Evolutionary conservation across 2,329 filamentous ascomycete species (phyloP).

Genomic region (Sporothrix phasma): DNA sequence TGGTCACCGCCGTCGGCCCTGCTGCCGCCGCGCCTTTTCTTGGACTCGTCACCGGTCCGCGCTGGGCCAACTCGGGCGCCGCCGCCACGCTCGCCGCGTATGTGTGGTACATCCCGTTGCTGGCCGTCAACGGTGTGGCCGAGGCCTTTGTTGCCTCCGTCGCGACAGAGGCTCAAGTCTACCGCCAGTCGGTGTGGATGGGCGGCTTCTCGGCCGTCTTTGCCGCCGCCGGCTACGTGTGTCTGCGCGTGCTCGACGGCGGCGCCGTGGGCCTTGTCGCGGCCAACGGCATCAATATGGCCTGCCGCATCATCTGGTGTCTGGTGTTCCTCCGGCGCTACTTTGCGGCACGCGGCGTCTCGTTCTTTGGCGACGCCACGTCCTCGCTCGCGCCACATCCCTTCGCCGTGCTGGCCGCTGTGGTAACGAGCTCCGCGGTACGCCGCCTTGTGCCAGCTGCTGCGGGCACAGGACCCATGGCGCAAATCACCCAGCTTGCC

Average conservation of each 20-base stretch:
- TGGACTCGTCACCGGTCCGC: slow-evolving; percentile 61
- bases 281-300: slow-evolving; percentile 88
- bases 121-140: slow-evolving; percentile 82
- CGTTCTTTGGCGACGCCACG: slow-evolving; percentile 30
- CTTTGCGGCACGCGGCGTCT: slow-evolving; percentile 39
- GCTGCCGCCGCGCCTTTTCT: slow-evolving; percentile 64
- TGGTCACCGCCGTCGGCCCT: slow-evolving; percentile 63
- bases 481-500: slow-evolving; percentile 32
- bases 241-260: slow-evolving; percentile 56
- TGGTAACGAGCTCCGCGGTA: slow-evolving; percentile 35
- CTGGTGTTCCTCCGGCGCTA: slow-evolving; percentile 58
- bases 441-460: slow-evolving; percentile 22
- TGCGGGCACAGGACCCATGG: slow-evolving; percentile 25
- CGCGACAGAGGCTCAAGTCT: slow-evolving; percentile 63
- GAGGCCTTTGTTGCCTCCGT: slow-evolving; percentile 91
- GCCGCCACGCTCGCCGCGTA: slow-evolving; percentile 60
- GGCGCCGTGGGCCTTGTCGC: slow-evolving; percentile 74
- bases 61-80: slow-evolving; percentile 60
- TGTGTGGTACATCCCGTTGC: slow-evolving; percentile 85
- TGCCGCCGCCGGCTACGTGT: slow-evolving; percentile 61
- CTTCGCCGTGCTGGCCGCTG: slow-evolving; percentile 33
- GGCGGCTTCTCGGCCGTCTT: slow-evolving; percentile 68
- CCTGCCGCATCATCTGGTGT: slow-evolving; percentile 74
- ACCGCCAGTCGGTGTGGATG: slow-evolving; percentile 77
- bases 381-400: slow-evolving; percentile 35